These are phyloP conservation scores for Cylindrodendrum hubeiense DNA, from an alignment of 2,329 filamentous ascomycete genomes.

Conservation along the genomic window DNA sequence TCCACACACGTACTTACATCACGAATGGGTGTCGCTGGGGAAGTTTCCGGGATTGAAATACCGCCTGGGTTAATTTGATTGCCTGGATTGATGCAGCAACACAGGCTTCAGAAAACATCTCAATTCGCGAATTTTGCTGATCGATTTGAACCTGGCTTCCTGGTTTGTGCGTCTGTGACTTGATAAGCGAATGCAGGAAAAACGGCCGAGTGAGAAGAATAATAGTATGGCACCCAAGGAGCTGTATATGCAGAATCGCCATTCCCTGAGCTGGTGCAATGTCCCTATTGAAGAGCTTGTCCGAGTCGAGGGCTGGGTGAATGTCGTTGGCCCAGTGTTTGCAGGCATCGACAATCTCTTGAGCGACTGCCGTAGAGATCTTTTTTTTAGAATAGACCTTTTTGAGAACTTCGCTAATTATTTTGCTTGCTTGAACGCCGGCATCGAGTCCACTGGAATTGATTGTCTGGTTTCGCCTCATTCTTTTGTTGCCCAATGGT, in stretches of 20 bases:
- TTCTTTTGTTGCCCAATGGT: slow-evolving; percentile 27
- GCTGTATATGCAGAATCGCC: slow-evolving; percentile 71
- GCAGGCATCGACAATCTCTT: slow-evolving; percentile 62
- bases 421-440: slow-evolving; percentile 67
- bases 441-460: slow-evolving; percentile 60
- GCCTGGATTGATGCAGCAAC: slow-evolving; percentile 64
- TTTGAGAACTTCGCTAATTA: slow-evolving; percentile 69
- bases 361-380: slow-evolving; percentile 68
- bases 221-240: slow-evolving; percentile 72
- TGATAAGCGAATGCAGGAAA: slow-evolving; percentile 68
- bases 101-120: slow-evolving; percentile 64
- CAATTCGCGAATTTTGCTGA: slow-evolving; percentile 48
- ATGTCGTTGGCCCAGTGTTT: slow-evolving; percentile 46
- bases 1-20: slow-evolving; percentile 57
- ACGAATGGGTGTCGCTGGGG: slow-evolving; percentile 67
- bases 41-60: slow-evolving; percentile 58
- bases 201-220: slow-evolving; percentile 75
- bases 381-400: slow-evolving; percentile 71
- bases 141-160: neutral
- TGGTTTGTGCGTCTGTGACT: slow-evolving; percentile 41
- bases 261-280: slow-evolving; percentile 58
- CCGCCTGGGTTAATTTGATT: slow-evolving; percentile 60
- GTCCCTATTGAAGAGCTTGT: slow-evolving; percentile 14
- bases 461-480: slow-evolving; percentile 4
- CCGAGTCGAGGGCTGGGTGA: slow-evolving; percentile 62